Evolutionary conservation across 192 early-diverging fungal genomes (phyloP), one percentile per base, ranked within the genome.

Genomic region (Oehlia diaphana): DNA sequence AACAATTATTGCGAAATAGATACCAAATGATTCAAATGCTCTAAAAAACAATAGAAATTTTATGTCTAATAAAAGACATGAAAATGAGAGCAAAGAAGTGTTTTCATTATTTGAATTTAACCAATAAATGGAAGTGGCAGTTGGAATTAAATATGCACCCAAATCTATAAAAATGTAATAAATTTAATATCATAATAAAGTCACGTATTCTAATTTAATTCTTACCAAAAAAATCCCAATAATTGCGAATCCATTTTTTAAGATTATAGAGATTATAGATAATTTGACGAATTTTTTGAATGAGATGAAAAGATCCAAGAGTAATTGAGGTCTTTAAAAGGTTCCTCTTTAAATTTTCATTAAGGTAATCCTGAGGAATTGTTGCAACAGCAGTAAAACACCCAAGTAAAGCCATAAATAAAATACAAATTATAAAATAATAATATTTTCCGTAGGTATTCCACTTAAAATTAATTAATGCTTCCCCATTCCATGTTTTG

Each of bases 141-240:
- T 42, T 2, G 71, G 19, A 72, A 44, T 9, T 4, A 28, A 9
- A 58, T 16, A 53, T 49, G 39, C 23, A 14, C 16, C 2, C 4
- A 72, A 49, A 23, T 21, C 28, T 39, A 5, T 39, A 10, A 28
- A n/a, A 72, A 5, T 49, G 4, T 5, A 14, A 42, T 49, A 5
- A 42, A 37, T 12, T 35, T 35, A 35, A 35, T 35, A 35, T 3
- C 3, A 35, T 35, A 35, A 35, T 1, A 35, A 35, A 35, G 35
- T 35, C 35, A 35, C 1, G 35, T 35, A 35, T 3, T 53, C 26
- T 26, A 26, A 53, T 53, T 39, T 39, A 19, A 26, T 31, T 35
- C 44, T 53, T 74, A 74, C 72, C 72, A 61, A 74, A 61, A 28
- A 19, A 74, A 33, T 74, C 62, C 72, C 72, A 74, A 16, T n/a